Conservation (phyloP, 495 filamentous ascomycete species). For the Cairneyella variabilis region DNA sequence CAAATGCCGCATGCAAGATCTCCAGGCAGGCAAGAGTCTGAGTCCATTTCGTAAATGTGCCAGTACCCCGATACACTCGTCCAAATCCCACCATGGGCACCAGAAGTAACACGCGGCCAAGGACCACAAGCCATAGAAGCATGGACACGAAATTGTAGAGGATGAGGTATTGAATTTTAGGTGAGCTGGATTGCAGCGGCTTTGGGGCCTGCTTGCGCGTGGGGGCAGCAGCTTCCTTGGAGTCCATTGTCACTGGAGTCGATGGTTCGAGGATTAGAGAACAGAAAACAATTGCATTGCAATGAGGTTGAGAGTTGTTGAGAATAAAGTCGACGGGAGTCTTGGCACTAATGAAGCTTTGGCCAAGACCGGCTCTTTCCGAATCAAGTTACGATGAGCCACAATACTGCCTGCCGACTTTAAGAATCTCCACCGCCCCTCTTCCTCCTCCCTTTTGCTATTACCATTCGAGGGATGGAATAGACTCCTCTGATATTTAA, state of each 20-base stretch:
- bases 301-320: not conserved
- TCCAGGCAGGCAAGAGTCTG: conserved; percentile 84
- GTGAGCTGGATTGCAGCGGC: conserved; percentile 22
- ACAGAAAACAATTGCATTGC: too few relatives aligned
- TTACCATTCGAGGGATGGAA: too few relatives aligned
- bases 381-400: too few relatives aligned
- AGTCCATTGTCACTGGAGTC: conserved; percentile 1
- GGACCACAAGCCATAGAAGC: conserved; percentile 68
- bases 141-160: conserved; percentile 78
- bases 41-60: conserved; percentile 66
- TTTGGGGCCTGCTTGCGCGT: conserved; percentile 21
- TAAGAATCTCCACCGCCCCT: too few relatives aligned
- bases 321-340: not conserved
- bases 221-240: not conserved
- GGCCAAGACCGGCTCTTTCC: not conserved
- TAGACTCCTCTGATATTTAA: too few relatives aligned
- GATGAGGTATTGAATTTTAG: conserved; percentile 64
- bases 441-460: too few relatives aligned
- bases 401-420: too few relatives aligned
- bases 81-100: conserved; percentile 48
- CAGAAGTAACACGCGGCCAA: conserved; percentile 46
- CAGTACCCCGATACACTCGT: conserved; percentile 48
- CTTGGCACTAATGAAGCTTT: not conserved
- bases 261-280: too few relatives aligned
- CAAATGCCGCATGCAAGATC: conserved; percentile 69